phyloP scores from a whole-genome alignment of 1,284 basidiomycete genomes.

The Moesziomyces globuligerus region DNA sequence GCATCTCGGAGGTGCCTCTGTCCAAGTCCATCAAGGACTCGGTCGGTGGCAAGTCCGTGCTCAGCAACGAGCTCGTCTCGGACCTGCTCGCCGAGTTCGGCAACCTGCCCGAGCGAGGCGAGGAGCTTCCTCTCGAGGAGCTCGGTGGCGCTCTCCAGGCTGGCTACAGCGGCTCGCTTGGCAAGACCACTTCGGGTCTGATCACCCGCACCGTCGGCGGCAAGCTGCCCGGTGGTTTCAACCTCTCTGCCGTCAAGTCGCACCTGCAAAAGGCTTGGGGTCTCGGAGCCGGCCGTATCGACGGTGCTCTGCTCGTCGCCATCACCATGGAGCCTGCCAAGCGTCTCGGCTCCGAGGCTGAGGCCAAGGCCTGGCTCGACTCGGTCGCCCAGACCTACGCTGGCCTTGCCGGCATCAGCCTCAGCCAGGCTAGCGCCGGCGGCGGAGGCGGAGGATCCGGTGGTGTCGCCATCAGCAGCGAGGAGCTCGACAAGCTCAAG shows the following conservation, averaged over 20 bases:
- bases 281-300: constrained; percentile 85
- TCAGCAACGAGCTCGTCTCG: constrained; percentile 95
- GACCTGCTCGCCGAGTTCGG: constrained; percentile 76
- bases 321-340: constrained; percentile 93
- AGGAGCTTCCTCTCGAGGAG: constrained; percentile 89
- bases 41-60: constrained; percentile 95
- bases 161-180: constrained; percentile 85
- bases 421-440: constrained; percentile 71
- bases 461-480: constrained; percentile 84
- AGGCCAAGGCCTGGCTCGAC: constrained; percentile 95
- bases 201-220: constrained; percentile 90
- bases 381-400: constrained; percentile 84
- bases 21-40: constrained; percentile 97
- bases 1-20: constrained; percentile 85
- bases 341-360: constrained; percentile 87
- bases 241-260: constrained; percentile 88
- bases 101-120: constrained; percentile 86
- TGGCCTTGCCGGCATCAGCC: constrained; percentile 83
- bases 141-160: constrained; percentile 84
- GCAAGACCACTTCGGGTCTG: constrained; percentile 93
- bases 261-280: constrained; percentile 74
- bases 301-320: constrained; percentile 89
- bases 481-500: constrained; percentile 97
- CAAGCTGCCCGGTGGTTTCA: constrained; percentile 99
- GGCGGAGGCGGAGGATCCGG: constrained; percentile 72